Base-by-base conservation (phyloP, 352 stramenopile genomes). In the Phytophthora ramorum region DNA sequence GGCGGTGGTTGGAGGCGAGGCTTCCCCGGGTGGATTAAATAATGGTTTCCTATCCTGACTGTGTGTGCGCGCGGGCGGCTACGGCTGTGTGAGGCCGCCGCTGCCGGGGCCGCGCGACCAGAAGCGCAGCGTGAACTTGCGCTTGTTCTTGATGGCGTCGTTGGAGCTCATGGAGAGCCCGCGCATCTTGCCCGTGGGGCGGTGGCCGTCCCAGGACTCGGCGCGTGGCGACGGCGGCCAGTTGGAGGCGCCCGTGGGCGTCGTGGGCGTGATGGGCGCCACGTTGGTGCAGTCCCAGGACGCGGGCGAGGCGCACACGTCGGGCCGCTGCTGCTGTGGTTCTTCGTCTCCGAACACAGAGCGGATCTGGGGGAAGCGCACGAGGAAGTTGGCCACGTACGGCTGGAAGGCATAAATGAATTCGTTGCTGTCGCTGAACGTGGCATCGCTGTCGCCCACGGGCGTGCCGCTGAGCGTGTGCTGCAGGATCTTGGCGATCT, bases 401-500 rank as follows among this genome's bases (percentile, higher is more conserved):
- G 84, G 80, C 45, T 92, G 78, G 58, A 84, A 91, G 30, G 73
- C 74, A 26, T 66, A 62, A 60, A 92, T 85, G 66, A 92, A 92
- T 47, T 74, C 69, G 63, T 92, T 91, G 68, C 61, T 76, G 43
- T 78, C 71, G 17, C 71, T 52, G 43, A 64, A 71, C 38, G 87
- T 74, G 4, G 79, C 55, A 44, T 85, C 72, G 50, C 73, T 79
- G 52, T 89, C 79, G 34, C 59, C 75, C 38, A 91, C 55, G 32
- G 72, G 57, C 56, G 79, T 87, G 30, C 85, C 85, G 24, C 75
- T 87, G 34, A 95, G 71, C 10, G 87, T 90, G 71, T 83, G 75
- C 66, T 95, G 87, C 20, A 95, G 65, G 44, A 95, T 73, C 73
- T 93, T 93, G 66, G 87, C 85, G 58, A 95, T 80, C 69, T 93